Conservation (phyloP, 176 grass and related monocot genomes). For the Elymus sibiricus region DNA sequence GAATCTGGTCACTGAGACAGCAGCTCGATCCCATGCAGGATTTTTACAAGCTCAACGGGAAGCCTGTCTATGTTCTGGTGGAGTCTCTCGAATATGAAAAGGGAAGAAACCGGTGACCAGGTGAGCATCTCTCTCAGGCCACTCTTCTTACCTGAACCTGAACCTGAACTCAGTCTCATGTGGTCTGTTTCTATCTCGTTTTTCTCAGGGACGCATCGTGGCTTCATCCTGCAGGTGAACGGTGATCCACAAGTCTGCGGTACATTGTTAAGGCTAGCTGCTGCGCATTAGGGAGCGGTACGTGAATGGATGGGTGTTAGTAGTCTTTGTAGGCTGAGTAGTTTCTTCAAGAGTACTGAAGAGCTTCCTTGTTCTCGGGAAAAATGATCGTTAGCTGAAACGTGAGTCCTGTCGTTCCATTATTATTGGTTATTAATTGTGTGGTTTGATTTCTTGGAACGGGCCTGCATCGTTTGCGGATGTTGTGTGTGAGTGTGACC, state of each 20-base stretch:
- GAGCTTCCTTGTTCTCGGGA: slow-evolving; percentile 42
- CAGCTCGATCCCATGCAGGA: slow-evolving; percentile 35
- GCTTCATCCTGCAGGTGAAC: slow-evolving; percentile 18
- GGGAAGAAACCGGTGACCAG: slow-evolving; percentile 14
- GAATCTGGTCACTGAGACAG: background rate
- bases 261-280: slow-evolving; percentile 24
- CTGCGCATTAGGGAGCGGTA: slow-evolving; percentile 11
- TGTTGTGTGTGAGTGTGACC: background rate
- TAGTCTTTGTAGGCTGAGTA: slow-evolving; percentile 50
- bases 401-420: slow-evolving; percentile 1
- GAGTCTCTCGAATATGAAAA: slow-evolving; percentile 65
- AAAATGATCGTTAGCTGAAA: slow-evolving; percentile 35
- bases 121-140: background rate
- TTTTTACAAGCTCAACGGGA: slow-evolving; percentile 67
- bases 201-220: slow-evolving; percentile 10
- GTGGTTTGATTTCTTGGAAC: background rate
- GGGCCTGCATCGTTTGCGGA: background rate
- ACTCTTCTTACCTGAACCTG: background rate
- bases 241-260: background rate
- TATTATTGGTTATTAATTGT: background rate
- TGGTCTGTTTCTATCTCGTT: background rate
- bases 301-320: background rate
- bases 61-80: slow-evolving; percentile 77
- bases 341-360: slow-evolving; percentile 32
- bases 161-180: background rate